phyloP scores from a whole-genome alignment of 1,284 basidiomycete genomes.

The Malassezia globosa region DNA sequence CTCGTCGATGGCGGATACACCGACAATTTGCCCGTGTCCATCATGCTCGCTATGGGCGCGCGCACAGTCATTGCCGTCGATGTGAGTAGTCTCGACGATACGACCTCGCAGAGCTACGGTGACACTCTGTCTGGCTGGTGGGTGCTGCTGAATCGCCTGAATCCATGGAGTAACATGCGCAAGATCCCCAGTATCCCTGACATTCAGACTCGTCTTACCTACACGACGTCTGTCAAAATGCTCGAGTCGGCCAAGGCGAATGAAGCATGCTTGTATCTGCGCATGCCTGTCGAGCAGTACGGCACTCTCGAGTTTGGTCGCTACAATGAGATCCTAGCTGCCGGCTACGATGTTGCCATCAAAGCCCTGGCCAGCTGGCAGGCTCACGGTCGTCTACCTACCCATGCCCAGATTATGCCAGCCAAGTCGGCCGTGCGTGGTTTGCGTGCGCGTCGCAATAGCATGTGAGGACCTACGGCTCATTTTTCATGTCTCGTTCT shows the following conservation, averaged over 20 bases:
- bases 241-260: slow-evolving; percentile 84
- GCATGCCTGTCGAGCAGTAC: slow-evolving; percentile 65
- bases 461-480: too few species aligned
- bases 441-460: slow-evolving; percentile 10
- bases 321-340: slow-evolving; percentile 57
- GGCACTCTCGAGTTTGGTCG: slow-evolving; percentile 49
- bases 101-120: slow-evolving; percentile 82
- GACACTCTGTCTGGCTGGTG: slow-evolving; percentile 95
- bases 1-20: slow-evolving; percentile 42
- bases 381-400: slow-evolving; percentile 67
- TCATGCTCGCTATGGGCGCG: slow-evolving; percentile 85
- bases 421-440: slow-evolving; percentile 16
- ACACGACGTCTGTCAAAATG: slow-evolving; percentile 89
- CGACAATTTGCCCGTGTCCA: slow-evolving; percentile 56
- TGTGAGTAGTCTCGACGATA: slow-evolving; percentile 90
- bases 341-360: slow-evolving; percentile 67
- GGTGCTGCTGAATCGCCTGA: slow-evolving; percentile 78
- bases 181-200: slow-evolving; percentile 86
- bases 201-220: slow-evolving; percentile 86
- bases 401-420: slow-evolving; percentile 52
- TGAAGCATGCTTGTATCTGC: slow-evolving; percentile 78
- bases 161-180: slow-evolving; percentile 55
- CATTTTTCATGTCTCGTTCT: too few species aligned
- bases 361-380: slow-evolving; percentile 68
- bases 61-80: slow-evolving; percentile 88